Percentiles rank a stretch among this genome's conserved stretches.
Conservation (phyloP, 2,329 filamentous ascomycete genomes). For the Pseudocercospora macadamiae region DNA sequence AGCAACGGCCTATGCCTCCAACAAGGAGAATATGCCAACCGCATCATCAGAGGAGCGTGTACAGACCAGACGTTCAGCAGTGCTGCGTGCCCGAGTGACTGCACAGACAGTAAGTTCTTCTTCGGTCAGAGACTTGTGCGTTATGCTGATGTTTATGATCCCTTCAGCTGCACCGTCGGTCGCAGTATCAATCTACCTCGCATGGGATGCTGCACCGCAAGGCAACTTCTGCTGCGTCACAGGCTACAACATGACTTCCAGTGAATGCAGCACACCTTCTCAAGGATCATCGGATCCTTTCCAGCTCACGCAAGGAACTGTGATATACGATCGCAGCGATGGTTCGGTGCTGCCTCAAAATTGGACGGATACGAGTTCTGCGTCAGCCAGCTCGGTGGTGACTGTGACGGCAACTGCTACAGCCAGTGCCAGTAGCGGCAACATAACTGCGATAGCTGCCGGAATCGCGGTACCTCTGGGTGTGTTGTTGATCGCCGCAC, state of each 20-base stretch:
- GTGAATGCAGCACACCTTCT: constrained; percentile 8
- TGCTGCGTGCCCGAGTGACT: constrained; percentile 16
- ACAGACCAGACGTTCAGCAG: constrained; percentile 19
- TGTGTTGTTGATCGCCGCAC: constrained; percentile 18
- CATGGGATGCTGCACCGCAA: constrained; percentile 15
- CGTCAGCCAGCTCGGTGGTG: no score
- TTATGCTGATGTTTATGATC: background rate
- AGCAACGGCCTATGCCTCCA: constrained; percentile 21
- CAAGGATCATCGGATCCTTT: constrained; percentile 13
- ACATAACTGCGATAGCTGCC: constrained; percentile 15
- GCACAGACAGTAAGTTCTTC: constrained; percentile 5
- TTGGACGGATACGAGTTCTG: background rate
- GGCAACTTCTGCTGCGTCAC: constrained; percentile 22
- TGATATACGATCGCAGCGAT: constrained; percentile 22
- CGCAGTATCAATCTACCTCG: constrained; percentile 17
- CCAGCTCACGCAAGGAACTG: constrained; percentile 11
- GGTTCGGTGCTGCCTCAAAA: constrained; percentile 17
- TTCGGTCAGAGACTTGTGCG: no score
- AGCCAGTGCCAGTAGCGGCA: constrained; percentile 6
- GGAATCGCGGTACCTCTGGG: constrained; percentile 22
- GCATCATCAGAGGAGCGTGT: constrained; percentile 19
- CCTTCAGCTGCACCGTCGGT: constrained; percentile 6
- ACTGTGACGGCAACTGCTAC: constrained; percentile 12
- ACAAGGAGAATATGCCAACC: constrained; percentile 9
- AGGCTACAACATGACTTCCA: constrained; percentile 18